Conservation (phyloP, 352 stramenopile genomes). For the Globisporangium paddicum region DNA sequence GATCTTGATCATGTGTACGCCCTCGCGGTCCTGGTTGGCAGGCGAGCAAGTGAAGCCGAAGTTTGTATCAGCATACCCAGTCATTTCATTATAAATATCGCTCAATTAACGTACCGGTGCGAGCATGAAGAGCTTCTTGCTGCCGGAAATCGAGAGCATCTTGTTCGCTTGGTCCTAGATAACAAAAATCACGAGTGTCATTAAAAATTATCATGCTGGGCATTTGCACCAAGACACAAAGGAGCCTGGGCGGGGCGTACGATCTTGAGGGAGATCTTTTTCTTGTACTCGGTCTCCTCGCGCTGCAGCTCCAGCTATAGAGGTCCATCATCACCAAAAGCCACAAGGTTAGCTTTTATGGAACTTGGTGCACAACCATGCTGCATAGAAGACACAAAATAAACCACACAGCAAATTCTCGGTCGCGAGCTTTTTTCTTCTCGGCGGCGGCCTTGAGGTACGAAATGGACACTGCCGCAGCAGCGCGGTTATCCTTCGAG, state of each 20-base stretch:
- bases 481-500: constrained; percentile 2
- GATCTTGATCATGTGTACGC: constrained; percentile 65
- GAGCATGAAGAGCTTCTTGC: constrained; percentile 37
- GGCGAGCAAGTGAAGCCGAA: background rate
- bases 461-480: constrained; percentile 46
- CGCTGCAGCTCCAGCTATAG: constrained; percentile 44
- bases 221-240: no score
- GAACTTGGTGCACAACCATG: no score
- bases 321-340: background rate
- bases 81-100: background rate
- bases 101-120: constrained; percentile 27
- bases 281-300: constrained; percentile 61
- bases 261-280: constrained; percentile 73
- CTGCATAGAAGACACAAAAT: no score
- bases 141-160: constrained; percentile 41
- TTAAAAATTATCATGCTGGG: no score
- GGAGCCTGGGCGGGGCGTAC: no score
- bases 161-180: constrained; percentile 75
- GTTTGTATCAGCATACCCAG: no score
- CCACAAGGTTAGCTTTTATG: no score
- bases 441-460: constrained; percentile 53
- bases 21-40: constrained; percentile 48
- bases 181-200: no score
- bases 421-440: constrained; percentile 64
- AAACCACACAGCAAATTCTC: constrained; percentile 69